These are phyloP conservation scores for Breynia disticha DNA, from an alignment of 441 rosid genomes.

Conservation along the genomic window DNA sequence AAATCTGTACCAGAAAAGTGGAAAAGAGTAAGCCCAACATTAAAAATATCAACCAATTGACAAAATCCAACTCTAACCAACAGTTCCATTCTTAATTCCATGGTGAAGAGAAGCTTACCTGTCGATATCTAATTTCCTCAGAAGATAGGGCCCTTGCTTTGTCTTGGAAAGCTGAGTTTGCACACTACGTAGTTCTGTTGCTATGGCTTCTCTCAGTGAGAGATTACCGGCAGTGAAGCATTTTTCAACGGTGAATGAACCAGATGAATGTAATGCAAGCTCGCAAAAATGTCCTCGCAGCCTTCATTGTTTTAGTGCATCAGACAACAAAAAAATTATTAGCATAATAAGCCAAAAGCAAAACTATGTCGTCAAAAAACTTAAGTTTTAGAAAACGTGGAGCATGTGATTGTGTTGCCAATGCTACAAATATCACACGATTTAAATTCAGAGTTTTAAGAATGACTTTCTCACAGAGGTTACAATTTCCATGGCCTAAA, in stretches of 20 bases:
- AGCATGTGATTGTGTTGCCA: background rate
- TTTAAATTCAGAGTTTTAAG: too few relatives aligned
- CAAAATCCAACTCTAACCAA: constrained; percentile 2
- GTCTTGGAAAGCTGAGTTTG: constrained; percentile 55
- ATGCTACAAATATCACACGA: background rate
- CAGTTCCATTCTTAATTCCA: background rate
- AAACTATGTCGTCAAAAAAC: too few relatives aligned
- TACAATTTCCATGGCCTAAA: too few relatives aligned
- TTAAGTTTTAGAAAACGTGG: background rate
- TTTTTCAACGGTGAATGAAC: constrained; percentile 80
- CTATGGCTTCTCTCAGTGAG: constrained; percentile 66
- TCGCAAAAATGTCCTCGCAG: constrained; percentile 75
- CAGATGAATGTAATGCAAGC: constrained; percentile 59
- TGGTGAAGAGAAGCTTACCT: constrained; percentile 59
- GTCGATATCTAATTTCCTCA: constrained; percentile 70
- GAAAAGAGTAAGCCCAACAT: constrained; percentile 1
- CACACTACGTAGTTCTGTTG: constrained; percentile 53
- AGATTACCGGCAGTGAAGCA: constrained; percentile 64
- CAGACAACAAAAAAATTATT: background rate
- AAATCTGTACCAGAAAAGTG: constrained; percentile 35
- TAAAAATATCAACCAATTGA: constrained; percentile 1
- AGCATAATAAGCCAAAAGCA: constrained; percentile 2
- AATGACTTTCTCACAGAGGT: too few relatives aligned
- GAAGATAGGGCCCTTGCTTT: constrained; percentile 75
- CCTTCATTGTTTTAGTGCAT: constrained; percentile 37